Base-by-base conservation (phyloP, 139 green algal species). In the Desmodesmus armatus region DNA sequence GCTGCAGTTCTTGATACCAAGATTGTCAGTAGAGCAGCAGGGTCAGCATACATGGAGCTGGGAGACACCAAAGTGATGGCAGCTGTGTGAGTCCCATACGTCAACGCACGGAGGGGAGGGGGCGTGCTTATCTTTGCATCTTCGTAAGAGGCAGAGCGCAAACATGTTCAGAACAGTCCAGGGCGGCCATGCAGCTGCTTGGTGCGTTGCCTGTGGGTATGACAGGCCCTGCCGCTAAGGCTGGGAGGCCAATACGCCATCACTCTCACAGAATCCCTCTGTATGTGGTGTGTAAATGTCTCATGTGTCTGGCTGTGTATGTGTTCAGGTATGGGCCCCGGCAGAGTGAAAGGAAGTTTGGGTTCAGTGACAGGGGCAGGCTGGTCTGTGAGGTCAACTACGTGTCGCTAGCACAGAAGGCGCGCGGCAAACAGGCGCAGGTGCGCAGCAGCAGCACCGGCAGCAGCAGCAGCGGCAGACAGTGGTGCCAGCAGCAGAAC, bases 1-100 rank as follows among this genome's bases (percentile, higher is more conserved):
- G 0, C 5, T 81, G 81, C 88, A 96, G 93, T 96, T 76, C 31
- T 97, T 6, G 74, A 88, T 55, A 89, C 85, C 13, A 87, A 88
- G 1, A 87, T 90, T 2, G 85, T 96, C 77, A 95, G 89, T 78
- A 87, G 91, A 66, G 94, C 94, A 13, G 78, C 92, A 25, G 94
- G 94, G 4, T 97, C 94, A 13, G 90, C 93, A 0, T 97, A 97
- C 75, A 87, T 88, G 27, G 94, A 97, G 82, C 87, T 96, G 15
- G 88, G 87, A 0, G 87, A 86, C 69, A 97, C 94, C 11, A 97
- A 97, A 88, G 83, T 96, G 25, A 94, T 97, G 86, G 93, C 91
- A 55, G 91, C 88, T 27, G 89, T 97, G 91, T 94, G 44, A 78
- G 79, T 66, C 17, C 13, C 55, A 75, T 29, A 4, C 41, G 63